phyloP scores from a whole-genome alignment of 768 basidiomycete species.

The Boletus rubescentipes region DNA sequence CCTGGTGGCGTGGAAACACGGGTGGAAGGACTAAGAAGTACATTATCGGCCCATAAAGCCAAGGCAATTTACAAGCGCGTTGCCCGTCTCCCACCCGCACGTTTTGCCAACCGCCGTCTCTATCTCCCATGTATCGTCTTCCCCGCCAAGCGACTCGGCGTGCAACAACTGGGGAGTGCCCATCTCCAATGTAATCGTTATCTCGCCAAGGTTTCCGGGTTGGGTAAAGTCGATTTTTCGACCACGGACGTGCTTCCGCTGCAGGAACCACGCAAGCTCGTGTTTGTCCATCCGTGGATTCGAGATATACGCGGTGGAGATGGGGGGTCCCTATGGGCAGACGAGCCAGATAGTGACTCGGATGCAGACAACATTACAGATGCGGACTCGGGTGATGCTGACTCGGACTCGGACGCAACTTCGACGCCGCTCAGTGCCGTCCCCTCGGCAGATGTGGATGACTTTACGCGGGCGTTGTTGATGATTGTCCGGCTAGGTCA shows the following conservation, averaged over 20 bases:
- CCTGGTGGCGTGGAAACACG: neutral
- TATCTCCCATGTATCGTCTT: constrained; percentile 1
- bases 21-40: neutral
- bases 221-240: neutral
- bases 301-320: neutral
- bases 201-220: neutral
- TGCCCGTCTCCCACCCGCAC: neutral
- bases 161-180: neutral
- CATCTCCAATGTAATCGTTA: neutral
- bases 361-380: neutral
- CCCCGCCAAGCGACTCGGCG: neutral
- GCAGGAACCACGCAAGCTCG: neutral
- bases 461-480: neutral
- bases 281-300: constrained; percentile 16
- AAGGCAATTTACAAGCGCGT: neutral
- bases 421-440: neutral
- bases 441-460: neutral
- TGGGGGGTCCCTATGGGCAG: neutral
- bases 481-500: neutral
- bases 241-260: constrained; percentile 1
- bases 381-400: neutral
- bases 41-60: neutral
- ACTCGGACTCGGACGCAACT: neutral
- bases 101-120: neutral
- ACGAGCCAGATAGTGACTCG: neutral